A percentile compares a stretch with the other conserved stretches of the same genome.
phyloP scores from a whole-genome alignment of 192 early-diverging fungal genomes.

The Coemansia sp. region DNA sequence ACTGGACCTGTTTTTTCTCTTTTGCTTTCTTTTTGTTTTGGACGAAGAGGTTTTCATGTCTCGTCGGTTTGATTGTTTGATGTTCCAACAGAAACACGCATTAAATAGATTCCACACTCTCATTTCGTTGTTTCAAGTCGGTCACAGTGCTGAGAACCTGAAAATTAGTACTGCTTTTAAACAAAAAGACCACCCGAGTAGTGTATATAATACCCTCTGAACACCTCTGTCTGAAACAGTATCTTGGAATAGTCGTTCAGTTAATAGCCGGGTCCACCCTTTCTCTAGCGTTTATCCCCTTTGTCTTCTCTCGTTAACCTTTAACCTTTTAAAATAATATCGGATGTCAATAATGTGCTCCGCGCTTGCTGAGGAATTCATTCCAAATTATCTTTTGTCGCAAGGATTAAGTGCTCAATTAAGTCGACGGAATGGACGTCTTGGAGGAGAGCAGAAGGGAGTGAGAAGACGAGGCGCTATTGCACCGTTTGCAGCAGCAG shows the following conservation, averaged over 20 bases:
- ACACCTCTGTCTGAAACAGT: not conserved
- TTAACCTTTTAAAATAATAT: not conserved
- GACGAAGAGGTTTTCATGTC: not conserved
- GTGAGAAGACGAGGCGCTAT: conserved; percentile 14
- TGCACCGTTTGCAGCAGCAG: conserved; percentile 5
- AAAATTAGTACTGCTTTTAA: not conserved
- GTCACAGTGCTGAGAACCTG: not conserved
- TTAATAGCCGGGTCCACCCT: not conserved
- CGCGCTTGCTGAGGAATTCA: not conserved
- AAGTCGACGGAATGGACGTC: conserved; percentile 10
- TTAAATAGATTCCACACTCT: not conserved
- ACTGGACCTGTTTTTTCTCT: not conserved
- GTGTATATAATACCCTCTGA: not conserved
- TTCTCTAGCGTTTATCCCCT: not conserved
- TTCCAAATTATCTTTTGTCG: conserved; percentile 31
- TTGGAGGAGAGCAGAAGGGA: not conserved
- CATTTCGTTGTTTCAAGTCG: not conserved
- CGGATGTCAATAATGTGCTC: conserved; percentile 2
- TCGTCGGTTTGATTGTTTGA: not conserved
- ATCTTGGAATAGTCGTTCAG: not conserved
- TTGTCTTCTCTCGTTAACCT: not conserved
- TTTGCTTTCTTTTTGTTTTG: not conserved
- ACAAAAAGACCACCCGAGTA: not conserved
- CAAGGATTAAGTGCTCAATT: conserved; percentile 37
- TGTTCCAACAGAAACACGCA: not conserved